These are phyloP conservation scores for Epichloe gansuensis DNA, from an alignment of 2,329 filamentous ascomycete genomes.

Conservation along the genomic window DNA sequence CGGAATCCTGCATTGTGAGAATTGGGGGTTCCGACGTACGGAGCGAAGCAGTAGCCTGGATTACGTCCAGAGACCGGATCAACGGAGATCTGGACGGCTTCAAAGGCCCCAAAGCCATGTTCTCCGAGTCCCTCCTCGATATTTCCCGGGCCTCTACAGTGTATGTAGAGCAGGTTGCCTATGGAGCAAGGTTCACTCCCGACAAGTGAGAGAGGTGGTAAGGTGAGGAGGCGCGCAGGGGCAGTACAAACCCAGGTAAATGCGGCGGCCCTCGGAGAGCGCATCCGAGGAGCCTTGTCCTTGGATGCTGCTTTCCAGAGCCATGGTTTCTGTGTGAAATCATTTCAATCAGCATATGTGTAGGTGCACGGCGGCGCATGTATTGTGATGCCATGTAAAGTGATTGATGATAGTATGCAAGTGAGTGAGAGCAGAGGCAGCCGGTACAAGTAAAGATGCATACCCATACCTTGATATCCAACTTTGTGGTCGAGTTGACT, in stretches of 20 bases:
- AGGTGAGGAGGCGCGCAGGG: background rate
- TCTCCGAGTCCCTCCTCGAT: slow-evolving; percentile 40
- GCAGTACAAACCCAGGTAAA: slow-evolving; percentile 38
- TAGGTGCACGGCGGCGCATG: background rate
- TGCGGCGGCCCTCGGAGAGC: slow-evolving; percentile 26
- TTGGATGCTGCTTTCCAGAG: background rate
- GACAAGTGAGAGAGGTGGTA: background rate
- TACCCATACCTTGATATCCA: background rate
- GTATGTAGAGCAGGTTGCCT: slow-evolving; percentile 40
- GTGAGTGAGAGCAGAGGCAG: no score
- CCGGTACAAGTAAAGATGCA: no score
- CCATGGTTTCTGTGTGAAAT: background rate
- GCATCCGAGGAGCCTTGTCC: slow-evolving; percentile 8
- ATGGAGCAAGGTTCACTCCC: background rate
- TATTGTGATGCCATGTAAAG: background rate
- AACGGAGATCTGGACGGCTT: slow-evolving; percentile 54
- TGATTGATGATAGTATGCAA: no score
- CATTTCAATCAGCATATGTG: background rate
- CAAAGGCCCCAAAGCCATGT: slow-evolving; percentile 24
- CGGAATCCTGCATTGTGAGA: no score
- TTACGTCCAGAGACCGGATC: slow-evolving; percentile 57
- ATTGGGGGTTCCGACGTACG: slow-evolving; percentile 12
- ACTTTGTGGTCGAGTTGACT: background rate
- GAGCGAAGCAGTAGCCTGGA: slow-evolving; percentile 45
- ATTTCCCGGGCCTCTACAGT: slow-evolving; percentile 42